These are phyloP conservation scores for Puccinellia tenuiflora DNA, from an alignment of 176 grass and related monocot genomes.

Conservation along the genomic window DNA sequence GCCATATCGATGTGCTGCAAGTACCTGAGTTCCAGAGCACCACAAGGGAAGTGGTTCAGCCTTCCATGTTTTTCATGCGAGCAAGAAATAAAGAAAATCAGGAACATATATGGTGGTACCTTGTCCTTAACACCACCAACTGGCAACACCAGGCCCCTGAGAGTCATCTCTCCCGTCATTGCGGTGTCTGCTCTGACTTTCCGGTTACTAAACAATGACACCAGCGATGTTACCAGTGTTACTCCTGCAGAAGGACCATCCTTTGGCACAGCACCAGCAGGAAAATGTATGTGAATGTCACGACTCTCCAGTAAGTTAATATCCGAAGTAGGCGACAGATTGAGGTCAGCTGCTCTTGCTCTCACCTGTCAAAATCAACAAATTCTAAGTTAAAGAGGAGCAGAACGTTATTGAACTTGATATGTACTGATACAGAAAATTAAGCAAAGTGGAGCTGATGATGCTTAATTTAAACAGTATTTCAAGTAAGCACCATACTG, in stretches of 20 bases:
- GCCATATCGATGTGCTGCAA: slow-evolving; percentile 88
- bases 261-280: slow-evolving; percentile 97
- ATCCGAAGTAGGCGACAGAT: slow-evolving; percentile 55
- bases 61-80: no score
- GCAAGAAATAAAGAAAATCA: background rate
- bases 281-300: slow-evolving; percentile 98
- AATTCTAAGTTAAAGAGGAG: background rate
- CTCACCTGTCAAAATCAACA: slow-evolving; percentile 63
- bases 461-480: background rate
- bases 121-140: slow-evolving; percentile 98
- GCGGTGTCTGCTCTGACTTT: slow-evolving; percentile 97
- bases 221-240: slow-evolving; percentile 82
- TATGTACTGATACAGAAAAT: background rate
- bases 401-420: background rate
- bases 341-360: slow-evolving; percentile 82
- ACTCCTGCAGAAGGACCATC: slow-evolving; percentile 98
- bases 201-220: slow-evolving; percentile 79
- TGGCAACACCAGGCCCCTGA: slow-evolving; percentile 88
- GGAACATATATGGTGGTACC: slow-evolving; percentile 33
- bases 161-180: slow-evolving; percentile 99
- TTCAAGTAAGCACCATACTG: background rate
- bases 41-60: background rate
- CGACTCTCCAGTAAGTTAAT: slow-evolving; percentile 79
- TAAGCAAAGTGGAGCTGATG: background rate
- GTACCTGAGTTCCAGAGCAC: slow-evolving; percentile 47